phyloP scores from a whole-genome alignment of 2,329 filamentous ascomycete genomes.

The Sclerotiophoma versabilis region DNA sequence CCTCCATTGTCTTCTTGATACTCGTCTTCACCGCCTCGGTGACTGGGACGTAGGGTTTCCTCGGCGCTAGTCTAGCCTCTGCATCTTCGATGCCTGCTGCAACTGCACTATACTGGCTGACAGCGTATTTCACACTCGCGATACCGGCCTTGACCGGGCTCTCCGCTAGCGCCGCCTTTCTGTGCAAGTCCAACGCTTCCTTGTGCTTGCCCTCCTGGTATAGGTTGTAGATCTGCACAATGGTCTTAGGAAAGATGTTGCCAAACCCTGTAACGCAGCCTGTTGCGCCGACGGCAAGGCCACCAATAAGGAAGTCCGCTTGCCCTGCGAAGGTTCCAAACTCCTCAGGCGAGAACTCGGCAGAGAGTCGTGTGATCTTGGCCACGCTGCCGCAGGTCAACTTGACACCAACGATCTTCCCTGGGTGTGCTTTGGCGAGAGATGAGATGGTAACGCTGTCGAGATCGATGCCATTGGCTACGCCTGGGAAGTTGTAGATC shows the following conservation, averaged over 20 bases:
- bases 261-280: constrained; percentile 66
- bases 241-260: constrained; percentile 64
- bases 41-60: constrained; percentile 39
- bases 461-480: constrained; percentile 71
- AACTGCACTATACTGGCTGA: constrained; percentile 67
- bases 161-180: constrained; percentile 69
- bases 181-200: constrained; percentile 68
- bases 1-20: constrained; percentile 34
- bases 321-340: constrained; percentile 77
- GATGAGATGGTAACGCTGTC: constrained; percentile 69
- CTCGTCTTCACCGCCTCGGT: constrained; percentile 32
- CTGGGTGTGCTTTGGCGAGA: constrained; percentile 60
- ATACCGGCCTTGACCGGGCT: constrained; percentile 71
- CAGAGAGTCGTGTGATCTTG: constrained; percentile 70
- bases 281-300: constrained; percentile 59
- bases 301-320: constrained; percentile 71
- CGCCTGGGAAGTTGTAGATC: constrained; percentile 77
- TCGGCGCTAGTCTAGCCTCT: constrained; percentile 38
- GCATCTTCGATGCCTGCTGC: constrained; percentile 56
- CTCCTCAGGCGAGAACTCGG: constrained; percentile 56
- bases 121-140: constrained; percentile 72
- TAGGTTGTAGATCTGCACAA: constrained; percentile 67
- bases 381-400: constrained; percentile 77
- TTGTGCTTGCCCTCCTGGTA: constrained; percentile 63
- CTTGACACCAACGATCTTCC: constrained; percentile 74